phyloP scores from a whole-genome alignment of 768 basidiomycete genomes.

The Suillus paluster region DNA sequence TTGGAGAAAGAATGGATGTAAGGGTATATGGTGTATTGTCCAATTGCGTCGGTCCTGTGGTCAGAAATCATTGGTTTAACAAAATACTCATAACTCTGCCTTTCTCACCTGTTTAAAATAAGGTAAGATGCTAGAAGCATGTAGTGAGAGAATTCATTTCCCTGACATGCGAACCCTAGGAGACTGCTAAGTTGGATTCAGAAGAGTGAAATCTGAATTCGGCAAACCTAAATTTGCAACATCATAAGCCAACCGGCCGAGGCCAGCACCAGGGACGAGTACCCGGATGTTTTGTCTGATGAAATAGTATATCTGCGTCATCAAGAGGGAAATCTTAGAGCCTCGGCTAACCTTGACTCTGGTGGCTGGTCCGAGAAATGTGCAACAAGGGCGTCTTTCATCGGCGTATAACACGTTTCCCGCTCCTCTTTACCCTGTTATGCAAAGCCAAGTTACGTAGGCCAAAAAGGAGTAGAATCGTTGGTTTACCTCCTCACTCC shows the following conservation, averaged over 20 bases:
- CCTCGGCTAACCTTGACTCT: not conserved
- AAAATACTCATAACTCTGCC: not conserved
- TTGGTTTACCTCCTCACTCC: constrained; percentile 75
- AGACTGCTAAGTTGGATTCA: not conserved
- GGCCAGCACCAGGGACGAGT: constrained; percentile 88
- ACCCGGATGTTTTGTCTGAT: constrained; percentile 65
- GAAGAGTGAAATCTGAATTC: constrained; percentile 3
- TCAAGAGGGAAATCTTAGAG: too few relatives aligned
- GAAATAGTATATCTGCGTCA: constrained; percentile 44
- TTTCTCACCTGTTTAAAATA: constrained; percentile 78
- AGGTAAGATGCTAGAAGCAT: constrained; percentile 92
- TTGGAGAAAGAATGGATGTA: constrained; percentile 96
- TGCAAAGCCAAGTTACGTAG: not conserved
- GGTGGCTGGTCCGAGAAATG: constrained; percentile 50
- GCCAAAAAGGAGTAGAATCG: not conserved
- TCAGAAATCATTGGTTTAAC: not conserved
- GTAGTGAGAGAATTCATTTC: constrained; percentile 95
- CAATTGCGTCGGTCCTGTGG: constrained; percentile 62
- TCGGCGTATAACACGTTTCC: constrained; percentile 78
- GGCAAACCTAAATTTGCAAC: constrained; percentile 75
- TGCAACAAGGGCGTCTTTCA: constrained; percentile 71
- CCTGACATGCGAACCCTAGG: constrained; percentile 87
- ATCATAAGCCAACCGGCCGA: constrained; percentile 89
- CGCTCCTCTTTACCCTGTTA: constrained; percentile 76
- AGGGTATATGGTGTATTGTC: constrained; percentile 80